A percentile compares a stretch with the other conserved stretches of the same genome.
phyloP scores from a whole-genome alignment of 805 yeast species.

The Candida anglica region DNA sequence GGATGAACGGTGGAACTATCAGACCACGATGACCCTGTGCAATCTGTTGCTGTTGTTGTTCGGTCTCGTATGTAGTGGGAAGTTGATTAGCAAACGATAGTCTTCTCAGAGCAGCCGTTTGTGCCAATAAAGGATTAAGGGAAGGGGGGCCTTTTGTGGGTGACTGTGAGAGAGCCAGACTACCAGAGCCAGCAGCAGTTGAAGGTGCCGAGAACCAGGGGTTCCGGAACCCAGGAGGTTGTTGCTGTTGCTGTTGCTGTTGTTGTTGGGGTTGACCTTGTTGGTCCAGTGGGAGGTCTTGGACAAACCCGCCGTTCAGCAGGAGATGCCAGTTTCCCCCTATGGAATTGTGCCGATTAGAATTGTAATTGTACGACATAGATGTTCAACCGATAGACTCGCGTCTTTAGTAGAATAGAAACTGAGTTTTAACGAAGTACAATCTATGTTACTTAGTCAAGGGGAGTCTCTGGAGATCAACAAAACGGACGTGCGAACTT shows the following conservation, averaged over 20 bases:
- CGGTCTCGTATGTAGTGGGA: conserved; percentile 49
- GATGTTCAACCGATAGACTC: no score
- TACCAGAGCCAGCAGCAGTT: background rate
- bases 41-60: conserved; percentile 16
- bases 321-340: conserved; percentile 4
- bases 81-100: conserved; percentile 14
- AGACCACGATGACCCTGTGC: conserved; percentile 2
- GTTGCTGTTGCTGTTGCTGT: conserved; percentile 8
- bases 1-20: conserved; percentile 24
- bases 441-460: no score
- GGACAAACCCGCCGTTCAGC: no score
- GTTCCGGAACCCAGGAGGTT: conserved; percentile 33
- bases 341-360: conserved; percentile 4
- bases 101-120: conserved; percentile 4
- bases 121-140: conserved; percentile 6
- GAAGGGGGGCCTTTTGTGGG: conserved; percentile 8
- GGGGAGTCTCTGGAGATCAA: no score
- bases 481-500: no score
- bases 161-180: conserved; percentile 6
- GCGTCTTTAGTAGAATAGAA: no score
- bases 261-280: conserved; percentile 8
- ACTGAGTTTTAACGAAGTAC: no score
- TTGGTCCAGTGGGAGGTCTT: no score
- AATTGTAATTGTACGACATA: conserved; percentile 2
- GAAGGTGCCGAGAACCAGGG: conserved; percentile 37